phyloP scores from a whole-genome alignment of 352 stramenopile genomes.

The Aphanomyces invadans region DNA sequence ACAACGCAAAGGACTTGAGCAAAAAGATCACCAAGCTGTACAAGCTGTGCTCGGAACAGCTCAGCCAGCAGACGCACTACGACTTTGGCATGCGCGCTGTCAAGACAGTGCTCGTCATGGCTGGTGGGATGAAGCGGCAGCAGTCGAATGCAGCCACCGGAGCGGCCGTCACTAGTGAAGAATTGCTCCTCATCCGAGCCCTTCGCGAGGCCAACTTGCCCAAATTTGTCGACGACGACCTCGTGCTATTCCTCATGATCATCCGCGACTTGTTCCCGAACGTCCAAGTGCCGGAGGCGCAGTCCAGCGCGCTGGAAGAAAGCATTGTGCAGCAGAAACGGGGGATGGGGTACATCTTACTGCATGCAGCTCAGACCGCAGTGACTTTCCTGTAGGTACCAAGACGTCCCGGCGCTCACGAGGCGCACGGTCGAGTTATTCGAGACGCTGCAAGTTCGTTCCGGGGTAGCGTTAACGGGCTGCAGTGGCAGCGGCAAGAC shows the following conservation, averaged over 20 bases:
- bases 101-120: conserved; percentile 72
- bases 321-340: not conserved
- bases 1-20: conserved; percentile 49
- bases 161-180: conserved; percentile 9
- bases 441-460: conserved; percentile 86
- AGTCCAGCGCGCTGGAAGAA: conserved; percentile 11
- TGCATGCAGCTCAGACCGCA: not conserved
- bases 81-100: conserved; percentile 86
- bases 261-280: conserved; percentile 80
- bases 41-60: conserved; percentile 78
- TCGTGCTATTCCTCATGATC: conserved; percentile 83
- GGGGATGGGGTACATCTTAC: not conserved
- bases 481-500: conserved; percentile 68
- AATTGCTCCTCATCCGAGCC: conserved; percentile 87
- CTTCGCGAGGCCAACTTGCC: conserved; percentile 89
- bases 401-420: conserved; percentile 15
- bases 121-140: conserved; percentile 53
- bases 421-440: conserved; percentile 88
- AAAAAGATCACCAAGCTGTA: conserved; percentile 71
- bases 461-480: conserved; percentile 79
- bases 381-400: not conserved
- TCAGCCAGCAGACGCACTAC: conserved; percentile 79
- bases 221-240: conserved; percentile 87
- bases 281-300: conserved; percentile 19
- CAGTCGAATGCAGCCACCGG: conserved; percentile 3